These are phyloP conservation scores for Boletus smithii DNA, from an alignment of 1,284 basidiomycete genomes.

Conservation along the genomic window DNA sequence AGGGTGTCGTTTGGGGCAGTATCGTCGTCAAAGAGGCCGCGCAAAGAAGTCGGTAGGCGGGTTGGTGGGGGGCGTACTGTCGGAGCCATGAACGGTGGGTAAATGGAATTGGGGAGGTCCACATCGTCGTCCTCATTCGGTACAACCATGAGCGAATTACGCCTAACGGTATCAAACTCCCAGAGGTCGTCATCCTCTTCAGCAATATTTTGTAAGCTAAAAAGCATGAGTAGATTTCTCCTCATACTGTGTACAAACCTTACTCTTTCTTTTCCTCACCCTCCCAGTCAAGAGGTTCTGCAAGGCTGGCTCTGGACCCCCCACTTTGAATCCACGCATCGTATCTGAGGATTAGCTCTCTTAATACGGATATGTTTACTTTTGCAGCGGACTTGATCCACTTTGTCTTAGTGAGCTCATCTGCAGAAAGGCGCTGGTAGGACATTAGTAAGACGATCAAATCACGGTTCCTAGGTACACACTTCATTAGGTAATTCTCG, in stretches of 20 bases:
- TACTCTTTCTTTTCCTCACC: slow-evolving; percentile 57
- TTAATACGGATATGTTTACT: slow-evolving; percentile 67
- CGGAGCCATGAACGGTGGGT: slow-evolving; percentile 32
- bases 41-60: slow-evolving; percentile 66
- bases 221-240: slow-evolving; percentile 12
- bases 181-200: slow-evolving; percentile 54
- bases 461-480: slow-evolving; percentile 27
- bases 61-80: slow-evolving; percentile 49
- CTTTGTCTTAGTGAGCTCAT: slow-evolving; percentile 87
- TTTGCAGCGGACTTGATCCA: slow-evolving; percentile 87
- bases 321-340: slow-evolving; percentile 77
- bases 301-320: slow-evolving; percentile 78
- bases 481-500: slow-evolving; percentile 83
- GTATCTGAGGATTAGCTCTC: slow-evolving; percentile 79
- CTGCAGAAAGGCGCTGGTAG: slow-evolving; percentile 79
- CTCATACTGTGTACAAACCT: slow-evolving; percentile 7
- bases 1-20: slow-evolving; percentile 39
- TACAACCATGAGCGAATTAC: slow-evolving; percentile 33
- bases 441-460: slow-evolving; percentile 7
- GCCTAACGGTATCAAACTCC: slow-evolving; percentile 75
- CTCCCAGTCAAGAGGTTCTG: slow-evolving; percentile 70
- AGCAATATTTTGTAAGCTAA: slow-evolving; percentile 33
- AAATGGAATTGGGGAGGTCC: slow-evolving; percentile 27
- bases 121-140: slow-evolving; percentile 20
- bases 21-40: slow-evolving; percentile 64